phyloP scores from a whole-genome alignment of 2,329 filamentous ascomycete species.

The Cladosporium sp. region DNA sequence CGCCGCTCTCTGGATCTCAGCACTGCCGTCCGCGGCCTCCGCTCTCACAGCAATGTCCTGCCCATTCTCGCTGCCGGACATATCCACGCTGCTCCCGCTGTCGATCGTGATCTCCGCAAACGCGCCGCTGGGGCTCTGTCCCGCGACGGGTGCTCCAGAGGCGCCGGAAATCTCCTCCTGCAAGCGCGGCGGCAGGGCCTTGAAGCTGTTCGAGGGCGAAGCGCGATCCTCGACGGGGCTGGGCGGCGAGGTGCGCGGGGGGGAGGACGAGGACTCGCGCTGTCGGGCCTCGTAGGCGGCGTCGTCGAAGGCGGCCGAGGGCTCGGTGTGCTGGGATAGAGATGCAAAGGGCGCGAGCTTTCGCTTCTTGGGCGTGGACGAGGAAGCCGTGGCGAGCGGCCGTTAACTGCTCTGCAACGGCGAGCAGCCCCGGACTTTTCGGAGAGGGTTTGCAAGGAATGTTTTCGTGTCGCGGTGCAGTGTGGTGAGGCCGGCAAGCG shows the following conservation, averaged over 20 bases:
- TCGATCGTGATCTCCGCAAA: conserved; percentile 25
- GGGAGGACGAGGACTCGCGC: conserved; percentile 9
- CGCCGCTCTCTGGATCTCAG: conserved; percentile 25
- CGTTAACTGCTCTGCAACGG: conserved; percentile 10
- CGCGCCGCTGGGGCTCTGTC: conserved; percentile 27
- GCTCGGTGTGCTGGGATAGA: neutral
- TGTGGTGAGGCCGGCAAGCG: too few relatives aligned
- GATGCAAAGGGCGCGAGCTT: conserved; percentile 35
- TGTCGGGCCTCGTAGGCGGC: conserved; percentile 7
- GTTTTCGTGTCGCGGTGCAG: neutral
- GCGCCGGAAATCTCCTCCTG: conserved; percentile 41
- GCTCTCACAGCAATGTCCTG: conserved; percentile 15
- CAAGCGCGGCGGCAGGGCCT: conserved; percentile 50
- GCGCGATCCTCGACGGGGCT: conserved; percentile 11
- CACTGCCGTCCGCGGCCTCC: conserved; percentile 12
- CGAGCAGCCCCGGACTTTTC: conserved; percentile 10
- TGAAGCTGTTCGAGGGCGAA: conserved; percentile 15
- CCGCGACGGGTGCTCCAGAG: conserved; percentile 15
- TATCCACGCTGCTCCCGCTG: conserved; percentile 38
- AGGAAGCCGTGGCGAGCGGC: conserved; percentile 9
- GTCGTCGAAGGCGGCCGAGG: conserved; percentile 2
- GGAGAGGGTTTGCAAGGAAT: conserved; percentile 7
- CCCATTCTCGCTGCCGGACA: conserved; percentile 34
- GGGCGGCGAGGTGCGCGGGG: conserved; percentile 1
- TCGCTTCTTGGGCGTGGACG: conserved; percentile 36